A percentile compares a stretch with the other conserved stretches of the same genome.
Conservation (phyloP, 2,329 filamentous ascomycete genomes). For the Plectosphaerella cucumerina region DNA sequence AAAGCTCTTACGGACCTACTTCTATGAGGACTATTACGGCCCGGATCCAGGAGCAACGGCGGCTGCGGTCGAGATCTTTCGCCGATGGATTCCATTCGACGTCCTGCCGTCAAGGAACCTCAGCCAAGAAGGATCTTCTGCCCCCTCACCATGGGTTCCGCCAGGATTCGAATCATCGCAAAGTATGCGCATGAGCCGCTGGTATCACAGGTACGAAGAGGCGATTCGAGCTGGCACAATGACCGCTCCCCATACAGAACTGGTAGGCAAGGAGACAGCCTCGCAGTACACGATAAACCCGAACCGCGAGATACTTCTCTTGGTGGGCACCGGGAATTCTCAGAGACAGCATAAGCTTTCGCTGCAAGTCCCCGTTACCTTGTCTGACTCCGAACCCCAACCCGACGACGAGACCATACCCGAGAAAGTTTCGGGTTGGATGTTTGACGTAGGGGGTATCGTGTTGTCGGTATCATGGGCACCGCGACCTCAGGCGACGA, state of each 20-base stretch:
- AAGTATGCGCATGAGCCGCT: slow-evolving; percentile 1
- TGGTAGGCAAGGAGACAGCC: slow-evolving; percentile 18
- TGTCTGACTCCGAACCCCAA: too few species aligned
- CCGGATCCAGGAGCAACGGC: slow-evolving; percentile 13
- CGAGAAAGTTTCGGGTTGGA: slow-evolving; percentile 34
- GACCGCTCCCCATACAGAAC: not conserved
- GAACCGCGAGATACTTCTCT: slow-evolving; percentile 21
- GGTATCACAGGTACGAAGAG: slow-evolving; percentile 8
- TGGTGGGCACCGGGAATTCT: slow-evolving; percentile 25
- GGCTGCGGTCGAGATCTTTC: slow-evolving; percentile 14
- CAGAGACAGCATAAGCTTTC: slow-evolving; percentile 25
- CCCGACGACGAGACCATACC: too few species aligned
- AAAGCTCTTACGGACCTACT: slow-evolving; percentile 13
- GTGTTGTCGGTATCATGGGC: slow-evolving; percentile 51
- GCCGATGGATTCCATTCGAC: slow-evolving; percentile 26
- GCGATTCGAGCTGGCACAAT: not conserved
- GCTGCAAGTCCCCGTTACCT: slow-evolving; percentile 9
- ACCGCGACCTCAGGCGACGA: slow-evolving; percentile 26
- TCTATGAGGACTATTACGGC: slow-evolving; percentile 18
- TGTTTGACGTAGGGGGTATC: slow-evolving; percentile 51
- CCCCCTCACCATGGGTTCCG: slow-evolving; percentile 14
- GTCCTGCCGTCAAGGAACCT: slow-evolving; percentile 18
- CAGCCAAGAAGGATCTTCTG: slow-evolving; percentile 3
- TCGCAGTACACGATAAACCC: slow-evolving; percentile 20
- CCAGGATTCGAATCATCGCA: slow-evolving; percentile 10